Percentiles rank a stretch among this genome's conserved stretches.
These are phyloP conservation scores for Ligustrum vulgare DNA, from an alignment of 257 asterid species.

Conservation along the genomic window DNA sequence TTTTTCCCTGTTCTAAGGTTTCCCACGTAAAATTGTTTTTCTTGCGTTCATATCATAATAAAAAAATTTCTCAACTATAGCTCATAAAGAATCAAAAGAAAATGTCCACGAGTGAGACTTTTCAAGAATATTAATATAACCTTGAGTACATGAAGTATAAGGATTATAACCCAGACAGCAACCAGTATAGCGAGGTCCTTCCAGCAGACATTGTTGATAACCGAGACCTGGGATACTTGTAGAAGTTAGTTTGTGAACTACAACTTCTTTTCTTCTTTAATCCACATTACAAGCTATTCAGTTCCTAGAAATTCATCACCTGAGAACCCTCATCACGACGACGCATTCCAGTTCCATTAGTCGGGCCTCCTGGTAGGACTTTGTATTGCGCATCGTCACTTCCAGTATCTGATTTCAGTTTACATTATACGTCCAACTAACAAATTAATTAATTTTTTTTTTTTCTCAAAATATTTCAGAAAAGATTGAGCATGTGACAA, in stretches of 20 bases:
- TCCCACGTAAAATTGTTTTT: no score
- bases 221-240: constrained; percentile 32
- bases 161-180: constrained; percentile 51
- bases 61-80: neutral
- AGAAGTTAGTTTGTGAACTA: constrained; percentile 1
- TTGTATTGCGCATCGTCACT: constrained; percentile 45
- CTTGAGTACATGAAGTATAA: constrained; percentile 52
- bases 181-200: constrained; percentile 45
- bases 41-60: no score
- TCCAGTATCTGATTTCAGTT: constrained; percentile 26
- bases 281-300: neutral
- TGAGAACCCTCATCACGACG: constrained; percentile 23
- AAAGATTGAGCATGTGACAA: constrained; percentile 7
- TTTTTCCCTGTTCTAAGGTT: no score
- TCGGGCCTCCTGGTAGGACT: constrained; percentile 41
- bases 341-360: constrained; percentile 28
- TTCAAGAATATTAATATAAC: constrained; percentile 28
- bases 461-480: neutral
- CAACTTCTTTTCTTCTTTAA: neutral
- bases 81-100: neutral
- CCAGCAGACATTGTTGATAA: constrained; percentile 48
- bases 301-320: constrained; percentile 31
- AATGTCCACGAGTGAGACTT: neutral
- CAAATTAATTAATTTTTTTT: neutral
- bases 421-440: constrained; percentile 7